Percentiles rank a stretch among this genome's conserved stretches.
Evolutionary conservation across 768 basidiomycete species (phyloP).

Genomic region (Mycena venus): DNA sequence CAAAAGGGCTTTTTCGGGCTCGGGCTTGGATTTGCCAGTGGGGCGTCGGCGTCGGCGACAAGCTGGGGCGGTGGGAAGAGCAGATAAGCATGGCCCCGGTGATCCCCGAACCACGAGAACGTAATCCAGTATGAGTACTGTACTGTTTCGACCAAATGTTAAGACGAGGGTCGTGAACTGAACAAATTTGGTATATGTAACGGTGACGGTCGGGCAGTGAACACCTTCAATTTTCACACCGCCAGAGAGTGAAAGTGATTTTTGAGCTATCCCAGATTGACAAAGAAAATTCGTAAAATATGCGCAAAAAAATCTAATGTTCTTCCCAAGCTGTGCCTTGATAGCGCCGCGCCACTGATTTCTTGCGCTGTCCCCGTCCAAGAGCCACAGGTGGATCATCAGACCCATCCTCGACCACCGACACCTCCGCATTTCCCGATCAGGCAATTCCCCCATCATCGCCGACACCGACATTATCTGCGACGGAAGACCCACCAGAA

Average conservation of each 20-base stretch:
- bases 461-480: neutral
- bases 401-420: neutral
- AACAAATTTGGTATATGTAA: neutral
- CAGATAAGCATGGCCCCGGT: too few relatives aligned
- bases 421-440: constrained; percentile 9
- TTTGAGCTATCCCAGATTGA: neutral
- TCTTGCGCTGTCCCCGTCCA: constrained; percentile 5
- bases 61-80: too few relatives aligned
- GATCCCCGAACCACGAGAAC: too few relatives aligned
- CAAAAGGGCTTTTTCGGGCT: too few relatives aligned
- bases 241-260: neutral
- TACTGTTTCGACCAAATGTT: constrained; percentile 13
- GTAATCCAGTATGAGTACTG: too few relatives aligned
- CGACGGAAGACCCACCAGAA: neutral
- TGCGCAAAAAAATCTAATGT: neutral
- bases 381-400: neutral
- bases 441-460: constrained; percentile 16
- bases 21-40: too few relatives aligned
- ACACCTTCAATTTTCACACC: neutral
- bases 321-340: constrained; percentile 11
- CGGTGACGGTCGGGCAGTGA: constrained; percentile 12
- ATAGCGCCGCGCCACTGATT: neutral
- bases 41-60: too few relatives aligned
- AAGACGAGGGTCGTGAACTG: neutral
- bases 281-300: neutral